Conservation (phyloP, 352 stramenopile genomes). For the Poterioochromonas sp. region DNA sequence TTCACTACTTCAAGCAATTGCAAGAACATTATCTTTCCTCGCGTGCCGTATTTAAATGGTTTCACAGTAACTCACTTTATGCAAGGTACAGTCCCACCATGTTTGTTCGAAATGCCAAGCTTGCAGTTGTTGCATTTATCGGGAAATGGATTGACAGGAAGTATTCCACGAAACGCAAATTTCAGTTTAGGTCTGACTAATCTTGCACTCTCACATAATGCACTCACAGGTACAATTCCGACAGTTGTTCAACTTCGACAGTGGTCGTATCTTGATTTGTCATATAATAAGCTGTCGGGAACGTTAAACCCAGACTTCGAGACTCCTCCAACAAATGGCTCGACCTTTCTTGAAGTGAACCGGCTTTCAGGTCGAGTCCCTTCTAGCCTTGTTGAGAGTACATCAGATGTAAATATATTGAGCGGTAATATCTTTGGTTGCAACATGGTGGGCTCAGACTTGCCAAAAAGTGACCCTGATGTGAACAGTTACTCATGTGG, state of each 20-base stretch:
- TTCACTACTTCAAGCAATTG: neutral
- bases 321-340: neutral
- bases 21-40: neutral
- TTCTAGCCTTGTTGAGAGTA: neutral
- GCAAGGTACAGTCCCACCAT: neutral
- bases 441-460: neutral
- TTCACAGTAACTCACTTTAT: neutral
- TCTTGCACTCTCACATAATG: neutral
- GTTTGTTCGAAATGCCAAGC: neutral
- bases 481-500: neutral
- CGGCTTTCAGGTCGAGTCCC: neutral
- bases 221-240: neutral
- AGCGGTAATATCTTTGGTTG: neutral
- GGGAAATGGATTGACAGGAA: constrained; percentile 1
- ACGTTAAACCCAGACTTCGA: neutral
- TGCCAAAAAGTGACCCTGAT: neutral
- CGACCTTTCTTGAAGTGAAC: neutral
- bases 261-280: neutral
- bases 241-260: neutral
- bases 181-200: neutral
- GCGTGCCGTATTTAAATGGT: neutral
- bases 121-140: neutral
- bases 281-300: neutral
- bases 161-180: neutral
- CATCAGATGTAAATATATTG: neutral